Conservation (phyloP, 106 monocot species). For the Phalaenopsis equestris region DNA sequence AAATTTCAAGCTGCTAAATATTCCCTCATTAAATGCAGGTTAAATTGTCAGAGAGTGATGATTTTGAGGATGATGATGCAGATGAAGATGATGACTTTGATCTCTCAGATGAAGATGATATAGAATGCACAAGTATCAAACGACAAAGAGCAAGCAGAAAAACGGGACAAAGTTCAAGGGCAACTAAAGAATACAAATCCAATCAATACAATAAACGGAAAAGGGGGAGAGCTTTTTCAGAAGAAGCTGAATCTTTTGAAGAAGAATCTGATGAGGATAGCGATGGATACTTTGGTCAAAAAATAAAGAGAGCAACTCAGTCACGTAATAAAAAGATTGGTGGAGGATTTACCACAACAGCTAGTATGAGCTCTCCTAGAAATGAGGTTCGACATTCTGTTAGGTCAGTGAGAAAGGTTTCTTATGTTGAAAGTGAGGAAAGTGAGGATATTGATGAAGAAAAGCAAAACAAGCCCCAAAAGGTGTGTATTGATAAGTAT, state of each 20-base stretch:
- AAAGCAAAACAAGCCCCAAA: slow-evolving; percentile 52
- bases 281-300: slow-evolving; percentile 44
- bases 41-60: slow-evolving; percentile 65
- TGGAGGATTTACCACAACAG: slow-evolving; percentile 8
- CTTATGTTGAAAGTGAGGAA: slow-evolving; percentile 97
- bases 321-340: slow-evolving; percentile 33
- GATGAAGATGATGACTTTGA: slow-evolving; percentile 53
- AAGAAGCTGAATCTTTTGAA: slow-evolving; percentile 56
- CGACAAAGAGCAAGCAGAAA: slow-evolving; percentile 23
- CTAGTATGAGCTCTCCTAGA: slow-evolving; percentile 23
- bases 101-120: slow-evolving; percentile 66
- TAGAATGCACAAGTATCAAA: slow-evolving; percentile 31
- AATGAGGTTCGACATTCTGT: slow-evolving; percentile 73
- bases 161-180: slow-evolving; percentile 28
- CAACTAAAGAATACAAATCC: slow-evolving; percentile 41
- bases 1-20: neutral
- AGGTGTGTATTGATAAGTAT: slow-evolving; percentile 29
- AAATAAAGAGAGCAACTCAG: slow-evolving; percentile 29
- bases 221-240: slow-evolving; percentile 51
- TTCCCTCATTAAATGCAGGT: slow-evolving; percentile 31
- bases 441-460: slow-evolving; percentile 84
- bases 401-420: slow-evolving; percentile 83
- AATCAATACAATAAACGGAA: slow-evolving; percentile 31
- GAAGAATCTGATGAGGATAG: slow-evolving; percentile 59
- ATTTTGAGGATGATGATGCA: slow-evolving; percentile 55